phyloP scores from a whole-genome alignment of 805 yeast species.

The Wickerhamomyces silvicola region DNA sequence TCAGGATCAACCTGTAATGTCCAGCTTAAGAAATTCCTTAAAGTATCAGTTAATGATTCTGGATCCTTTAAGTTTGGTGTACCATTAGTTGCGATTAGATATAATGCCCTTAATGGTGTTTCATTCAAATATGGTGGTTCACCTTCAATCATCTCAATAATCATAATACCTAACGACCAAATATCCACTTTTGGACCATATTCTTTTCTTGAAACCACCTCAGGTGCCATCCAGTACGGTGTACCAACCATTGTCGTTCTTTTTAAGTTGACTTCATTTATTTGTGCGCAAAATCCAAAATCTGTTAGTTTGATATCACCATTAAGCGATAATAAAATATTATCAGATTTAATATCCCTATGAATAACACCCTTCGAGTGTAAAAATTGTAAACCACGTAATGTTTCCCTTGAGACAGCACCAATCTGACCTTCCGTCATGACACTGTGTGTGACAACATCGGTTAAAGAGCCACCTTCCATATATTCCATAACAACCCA shows the following conservation, averaged over 20 bases:
- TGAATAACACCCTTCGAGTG: conserved; percentile 93
- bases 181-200: conserved; percentile 96
- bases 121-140: conserved; percentile 98
- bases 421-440: conserved; percentile 95
- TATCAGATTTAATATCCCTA: conserved; percentile 94
- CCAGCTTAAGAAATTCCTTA: conserved; percentile 66
- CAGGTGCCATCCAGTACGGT: conserved; percentile 99
- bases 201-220: conserved; percentile 89
- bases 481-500: conserved; percentile 99
- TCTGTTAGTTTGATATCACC: conserved; percentile 95
- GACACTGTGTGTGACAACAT: conserved; percentile 82
- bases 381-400: conserved; percentile 77
- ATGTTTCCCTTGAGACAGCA: conserved; percentile 87
- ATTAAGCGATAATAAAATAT: conserved; percentile 70
- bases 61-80: conserved; percentile 92
- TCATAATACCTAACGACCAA: conserved; percentile 98
- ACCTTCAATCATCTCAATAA: conserved; percentile 97
- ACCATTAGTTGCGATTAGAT: conserved; percentile 92
- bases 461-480: conserved; percentile 98
- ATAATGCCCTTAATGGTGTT: conserved; percentile 88
- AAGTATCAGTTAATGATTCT: conserved; percentile 59
- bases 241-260: conserved; percentile 99
- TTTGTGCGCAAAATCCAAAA: conserved; percentile 94
- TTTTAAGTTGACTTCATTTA: conserved; percentile 72
- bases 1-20: conserved; percentile 82